Evolutionary conservation across 208 protist species (phyloP), one percentile per base, ranked within the genome.

Genomic region (Trypanosoma cruzi): DNA sequence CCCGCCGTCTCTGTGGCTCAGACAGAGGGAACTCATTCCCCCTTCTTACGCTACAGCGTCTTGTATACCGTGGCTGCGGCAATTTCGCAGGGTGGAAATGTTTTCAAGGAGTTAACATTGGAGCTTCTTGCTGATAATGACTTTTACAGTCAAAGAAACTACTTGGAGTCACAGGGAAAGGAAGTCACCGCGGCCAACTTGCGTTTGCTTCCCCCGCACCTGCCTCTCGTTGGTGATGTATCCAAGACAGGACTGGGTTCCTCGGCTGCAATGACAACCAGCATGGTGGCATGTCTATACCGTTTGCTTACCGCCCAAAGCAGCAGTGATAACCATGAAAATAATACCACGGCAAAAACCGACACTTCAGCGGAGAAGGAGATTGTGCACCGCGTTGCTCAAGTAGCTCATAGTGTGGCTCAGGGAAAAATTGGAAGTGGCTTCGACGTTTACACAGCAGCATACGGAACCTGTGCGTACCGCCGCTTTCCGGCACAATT

Each of bases 341-440:
- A 24, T 29, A 29, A n/a, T 18, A 42, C 50, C 7, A 18, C 18
- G 20, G 26, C 20, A 36, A 40, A 10, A 13, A 34, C 42, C 50
- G 64, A 49, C n/a, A 24, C 14, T 4, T 34, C 22, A 4, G 37
- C n/a, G 22, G 70, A 77, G 16, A 26, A 67, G 49, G 87, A 96
- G 72, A 68, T 91, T 22, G 64, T 98, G 31, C 96, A 99, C 73
- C 90, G 91, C 59, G 56, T 98, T 29, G 90, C 96, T 31, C 96
- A 99, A 76, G 73, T 97, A 50, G 87, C 90, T 10, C 98, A 99
- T 79, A 98, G 90, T 63, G 72, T 95, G 26, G 93, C 97, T 18
- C 98, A 99, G 75, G 97, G 96, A 24, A 98, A 98, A 85, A 90
- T 99, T 32, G 97, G 98, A 44, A 98, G 93, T 76, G 98, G 98